Evolutionary conservation across 73 alveolate species (phyloP), one percentile per base, ranked within the genome.

Genomic region (Effrenium voratum): DNA sequence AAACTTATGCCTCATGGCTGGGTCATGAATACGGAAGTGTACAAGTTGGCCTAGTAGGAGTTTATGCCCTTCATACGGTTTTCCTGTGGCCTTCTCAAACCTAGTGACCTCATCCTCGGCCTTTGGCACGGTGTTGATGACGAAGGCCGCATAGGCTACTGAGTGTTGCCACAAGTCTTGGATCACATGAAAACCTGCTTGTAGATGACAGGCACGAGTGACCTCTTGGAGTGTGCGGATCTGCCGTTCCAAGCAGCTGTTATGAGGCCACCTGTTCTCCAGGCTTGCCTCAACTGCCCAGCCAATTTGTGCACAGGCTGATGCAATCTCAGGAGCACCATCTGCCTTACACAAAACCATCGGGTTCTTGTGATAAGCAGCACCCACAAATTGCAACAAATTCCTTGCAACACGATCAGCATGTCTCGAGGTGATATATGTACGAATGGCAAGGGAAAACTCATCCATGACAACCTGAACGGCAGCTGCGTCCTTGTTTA

Each of bases 11-110:
- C 93, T 75, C 32, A 49, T 82, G 75, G 49, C 41, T 32, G 93
- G 93, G n/a, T 52, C 93, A n/a, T n/a, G n/a, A 50, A 49, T 82
- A 36, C 93, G 59, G 3, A 82, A 75, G 49, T 34, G 49, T 0
- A 82, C 38, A 4, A 82, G 57, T 24, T 82, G 93, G 26, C 73
- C 93, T 38, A 82, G 22, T 4, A 49, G 38, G 77, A 82, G 22
- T 36, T 49, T 47, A 3, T 72, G 16, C 0, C 93, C 75, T 32
- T 13, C 93, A 16, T n/a, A 82, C 16, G 5, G 41, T 43, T 82
- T 82, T 32, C 93, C 93, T 34, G 77, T 82, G 16, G 93, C 93
- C n/a, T n/a, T n/a, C n/a, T n/a, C n/a, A n/a, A n/a, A n/a, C n/a
- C n/a, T n/a, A n/a, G n/a, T n/a, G n/a, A n/a, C n/a, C n/a, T n/a